phyloP scores from a whole-genome alignment of 2,329 filamentous ascomycete genomes.

The Xylariales sp. region DNA sequence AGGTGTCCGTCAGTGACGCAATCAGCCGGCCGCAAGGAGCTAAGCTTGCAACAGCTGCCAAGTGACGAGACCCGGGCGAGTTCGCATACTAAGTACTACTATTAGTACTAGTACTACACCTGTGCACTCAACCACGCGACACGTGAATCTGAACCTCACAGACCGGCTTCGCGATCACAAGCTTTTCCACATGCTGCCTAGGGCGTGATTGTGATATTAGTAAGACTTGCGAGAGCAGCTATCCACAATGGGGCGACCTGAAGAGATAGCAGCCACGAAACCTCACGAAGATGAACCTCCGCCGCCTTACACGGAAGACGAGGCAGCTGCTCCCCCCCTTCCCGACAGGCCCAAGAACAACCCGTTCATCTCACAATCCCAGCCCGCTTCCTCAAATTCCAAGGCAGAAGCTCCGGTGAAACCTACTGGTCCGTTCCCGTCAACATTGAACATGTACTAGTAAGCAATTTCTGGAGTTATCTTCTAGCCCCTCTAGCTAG shows the following conservation, averaged over 20 bases:
- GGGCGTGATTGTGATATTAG: no score
- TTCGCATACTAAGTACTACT: no score
- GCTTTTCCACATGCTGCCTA: no score
- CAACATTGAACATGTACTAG: constrained; percentile 27
- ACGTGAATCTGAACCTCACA: no score
- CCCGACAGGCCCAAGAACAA: constrained; percentile 7
- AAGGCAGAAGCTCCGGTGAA: neutral
- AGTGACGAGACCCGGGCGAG: no score
- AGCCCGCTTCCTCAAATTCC: neutral
- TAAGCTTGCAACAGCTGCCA: neutral
- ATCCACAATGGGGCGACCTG: constrained; percentile 8
- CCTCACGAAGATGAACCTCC: constrained; percentile 9
- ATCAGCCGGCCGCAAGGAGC: neutral
- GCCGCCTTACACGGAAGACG: constrained; percentile 6
- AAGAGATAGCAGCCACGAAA: constrained; percentile 2
- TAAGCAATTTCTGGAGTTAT: no score
- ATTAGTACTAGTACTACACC: no score
- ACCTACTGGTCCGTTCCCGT: constrained; percentile 21
- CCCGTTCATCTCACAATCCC: neutral
- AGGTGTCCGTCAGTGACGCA: neutral
- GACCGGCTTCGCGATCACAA: no score
- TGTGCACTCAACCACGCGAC: no score
- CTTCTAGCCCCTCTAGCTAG: no score
- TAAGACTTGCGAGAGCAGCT: no score
- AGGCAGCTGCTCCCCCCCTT: neutral